A percentile compares a stretch with the other conserved stretches of the same genome.
These are phyloP conservation scores for Ceratobasidium sp. DNA, from an alignment of 1,284 basidiomycete species.

Conservation along the genomic window DNA sequence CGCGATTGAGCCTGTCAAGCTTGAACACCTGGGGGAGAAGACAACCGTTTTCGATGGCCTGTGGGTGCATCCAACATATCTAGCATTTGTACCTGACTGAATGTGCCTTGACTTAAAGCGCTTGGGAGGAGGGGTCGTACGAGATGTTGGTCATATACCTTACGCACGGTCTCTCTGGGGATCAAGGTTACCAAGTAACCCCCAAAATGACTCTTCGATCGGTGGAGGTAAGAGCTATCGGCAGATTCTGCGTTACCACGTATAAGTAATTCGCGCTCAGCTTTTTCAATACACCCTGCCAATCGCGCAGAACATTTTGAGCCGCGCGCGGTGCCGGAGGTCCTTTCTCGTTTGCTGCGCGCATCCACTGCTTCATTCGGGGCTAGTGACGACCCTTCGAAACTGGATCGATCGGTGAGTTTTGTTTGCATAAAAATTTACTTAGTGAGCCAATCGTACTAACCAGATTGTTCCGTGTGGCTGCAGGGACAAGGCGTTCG, in stretches of 20 bases:
- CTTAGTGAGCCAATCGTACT: background rate
- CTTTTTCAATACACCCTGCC: background rate
- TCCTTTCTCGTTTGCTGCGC: constrained; percentile 11
- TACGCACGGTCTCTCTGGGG: constrained; percentile 26
- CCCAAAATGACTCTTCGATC: background rate
- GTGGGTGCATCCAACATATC: constrained; percentile 1
- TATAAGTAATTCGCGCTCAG: background rate
- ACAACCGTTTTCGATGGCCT: background rate
- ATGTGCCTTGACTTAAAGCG: background rate
- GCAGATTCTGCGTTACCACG: too few relatives aligned
- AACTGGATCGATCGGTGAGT: constrained; percentile 20
- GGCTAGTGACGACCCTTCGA: background rate
- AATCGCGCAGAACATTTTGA: background rate
- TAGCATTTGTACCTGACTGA: background rate
- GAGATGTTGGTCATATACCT: constrained; percentile 6
- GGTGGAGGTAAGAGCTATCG: background rate
- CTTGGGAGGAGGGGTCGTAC: background rate
- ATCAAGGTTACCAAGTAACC: constrained; percentile 29
- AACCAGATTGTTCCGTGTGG: too few relatives aligned
- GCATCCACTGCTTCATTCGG: constrained; percentile 8
- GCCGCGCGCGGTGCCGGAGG: background rate
- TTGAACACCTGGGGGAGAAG: constrained; percentile 11
- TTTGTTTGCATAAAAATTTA: too few relatives aligned
- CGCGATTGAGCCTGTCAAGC: constrained; percentile 26
- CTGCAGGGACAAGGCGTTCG: background rate